phyloP scores from a whole-genome alignment of 1,139 yeast genomes.

The Nakaseomyces delphensis region DNA sequence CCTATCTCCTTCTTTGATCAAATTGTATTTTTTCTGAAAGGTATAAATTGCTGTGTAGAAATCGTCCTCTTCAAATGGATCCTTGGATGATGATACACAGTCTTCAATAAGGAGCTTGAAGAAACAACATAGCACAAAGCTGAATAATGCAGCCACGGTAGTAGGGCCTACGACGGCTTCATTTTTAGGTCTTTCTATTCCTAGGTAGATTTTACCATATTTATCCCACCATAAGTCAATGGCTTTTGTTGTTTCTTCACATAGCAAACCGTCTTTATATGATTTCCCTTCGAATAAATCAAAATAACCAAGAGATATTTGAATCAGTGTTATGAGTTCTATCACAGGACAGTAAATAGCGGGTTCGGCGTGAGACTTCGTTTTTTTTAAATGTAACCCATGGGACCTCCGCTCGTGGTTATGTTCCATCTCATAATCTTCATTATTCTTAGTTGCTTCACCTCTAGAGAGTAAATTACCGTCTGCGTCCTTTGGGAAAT shows the following conservation, averaged over 20 bases:
- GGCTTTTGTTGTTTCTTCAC: slow-evolving; percentile 68
- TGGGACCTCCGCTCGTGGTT: background rate
- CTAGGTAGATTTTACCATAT: slow-evolving; percentile 55
- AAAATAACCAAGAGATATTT: slow-evolving; percentile 69
- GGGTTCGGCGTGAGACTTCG: background rate
- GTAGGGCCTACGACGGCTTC: slow-evolving; percentile 54
- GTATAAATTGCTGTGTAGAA: slow-evolving; percentile 53
- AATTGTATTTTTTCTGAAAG: slow-evolving; percentile 54
- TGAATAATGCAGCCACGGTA: slow-evolving; percentile 53
- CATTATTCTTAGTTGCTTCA: background rate
- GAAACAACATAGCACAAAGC: slow-evolving; percentile 59
- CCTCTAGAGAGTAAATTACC: background rate
- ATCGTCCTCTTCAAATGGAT: slow-evolving; percentile 69
- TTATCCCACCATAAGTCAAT: slow-evolving; percentile 74
- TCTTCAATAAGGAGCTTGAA: slow-evolving; percentile 63
- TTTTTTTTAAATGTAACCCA: background rate
- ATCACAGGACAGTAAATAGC: slow-evolving; percentile 35
- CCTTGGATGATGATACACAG: slow-evolving; percentile 67
- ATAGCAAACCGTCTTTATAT: slow-evolving; percentile 75
- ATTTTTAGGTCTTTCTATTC: slow-evolving; percentile 32
- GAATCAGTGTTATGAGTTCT: slow-evolving; percentile 66
- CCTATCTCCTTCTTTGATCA: slow-evolving; percentile 35
- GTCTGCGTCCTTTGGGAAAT: slow-evolving; percentile 9
- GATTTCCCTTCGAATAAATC: slow-evolving; percentile 52
- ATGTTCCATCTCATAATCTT: slow-evolving; percentile 4